phyloP scores from a whole-genome alignment of 73 alveolate genomes.

The Tetrahymena thermophila region DNA sequence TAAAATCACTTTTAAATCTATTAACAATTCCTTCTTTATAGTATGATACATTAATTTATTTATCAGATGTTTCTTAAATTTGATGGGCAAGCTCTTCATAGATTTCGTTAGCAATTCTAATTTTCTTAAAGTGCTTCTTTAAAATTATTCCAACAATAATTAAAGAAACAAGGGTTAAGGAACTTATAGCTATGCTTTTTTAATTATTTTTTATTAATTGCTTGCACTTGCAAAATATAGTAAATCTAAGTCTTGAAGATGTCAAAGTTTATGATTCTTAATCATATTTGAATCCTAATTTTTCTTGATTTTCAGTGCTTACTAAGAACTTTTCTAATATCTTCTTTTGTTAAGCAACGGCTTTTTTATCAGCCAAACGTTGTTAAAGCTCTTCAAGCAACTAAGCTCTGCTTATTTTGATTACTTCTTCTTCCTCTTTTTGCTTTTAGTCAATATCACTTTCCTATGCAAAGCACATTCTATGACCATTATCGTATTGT shows the following conservation, averaged over 20 bases:
- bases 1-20: background rate
- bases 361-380: background rate
- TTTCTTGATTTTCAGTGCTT: background rate
- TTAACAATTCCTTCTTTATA: background rate
- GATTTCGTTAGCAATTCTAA: background rate
- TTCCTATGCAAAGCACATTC: background rate
- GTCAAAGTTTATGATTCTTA: background rate
- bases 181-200: background rate
- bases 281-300: background rate
- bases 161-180: background rate
- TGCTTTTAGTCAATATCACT: background rate
- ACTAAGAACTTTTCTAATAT: background rate
- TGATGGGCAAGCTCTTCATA: background rate
- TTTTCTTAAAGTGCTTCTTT: background rate
- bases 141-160: background rate
- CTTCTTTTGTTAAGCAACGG: background rate
- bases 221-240: background rate
- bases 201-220: background rate
- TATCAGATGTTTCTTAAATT: background rate
- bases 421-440: background rate
- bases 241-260: background rate
- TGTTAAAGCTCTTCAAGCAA: background rate
- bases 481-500: background rate
- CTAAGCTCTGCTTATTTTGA: background rate
- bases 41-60: background rate